Evolutionary conservation across 768 basidiomycete species (phyloP).

Genomic region (Boletellus ananiceps): DNA sequence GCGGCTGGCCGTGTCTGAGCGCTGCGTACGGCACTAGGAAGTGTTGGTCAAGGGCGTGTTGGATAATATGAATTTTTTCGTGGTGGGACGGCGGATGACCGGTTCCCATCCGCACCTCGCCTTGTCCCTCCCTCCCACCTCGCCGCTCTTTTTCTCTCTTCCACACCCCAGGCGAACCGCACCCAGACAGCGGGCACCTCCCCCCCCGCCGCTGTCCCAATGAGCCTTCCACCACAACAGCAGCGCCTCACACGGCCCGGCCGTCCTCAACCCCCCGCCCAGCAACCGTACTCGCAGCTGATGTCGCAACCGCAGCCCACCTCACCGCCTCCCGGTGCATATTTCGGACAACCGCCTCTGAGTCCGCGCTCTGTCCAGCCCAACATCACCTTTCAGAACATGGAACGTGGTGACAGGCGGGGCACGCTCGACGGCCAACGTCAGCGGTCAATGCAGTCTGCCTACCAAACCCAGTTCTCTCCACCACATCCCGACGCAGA

Average conservation of each 20-base stretch:
- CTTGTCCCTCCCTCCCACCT: constrained; percentile 3
- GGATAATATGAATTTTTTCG: too few species aligned
- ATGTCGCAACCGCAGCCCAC: constrained; percentile 17
- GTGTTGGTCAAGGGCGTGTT: neutral
- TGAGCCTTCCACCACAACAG: constrained; percentile 42
- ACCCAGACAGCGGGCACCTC: constrained; percentile 5
- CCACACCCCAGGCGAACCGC: neutral
- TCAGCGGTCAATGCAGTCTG: constrained; percentile 41
- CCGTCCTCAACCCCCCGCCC: constrained; percentile 34
- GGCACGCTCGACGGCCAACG: constrained; percentile 53
- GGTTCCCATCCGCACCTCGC: constrained; percentile 12
- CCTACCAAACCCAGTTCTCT: constrained; percentile 45
- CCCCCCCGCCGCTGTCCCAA: constrained; percentile 1
- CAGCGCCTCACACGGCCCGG: constrained; percentile 31
- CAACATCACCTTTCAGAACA: constrained; percentile 65
- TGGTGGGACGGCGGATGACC: constrained; percentile 15
- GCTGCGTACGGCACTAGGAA: too few species aligned
- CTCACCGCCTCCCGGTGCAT: constrained; percentile 11
- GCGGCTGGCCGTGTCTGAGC: neutral
- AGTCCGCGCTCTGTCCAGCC: constrained; percentile 22
- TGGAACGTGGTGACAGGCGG: constrained; percentile 65
- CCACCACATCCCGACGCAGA: constrained; percentile 34
- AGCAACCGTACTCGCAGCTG: constrained; percentile 15
- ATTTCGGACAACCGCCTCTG: constrained; percentile 17
- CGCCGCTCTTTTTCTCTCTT: constrained; percentile 18